Percentiles rank a stretch among this genome's conserved stretches.
phyloP scores from a whole-genome alignment of 73 alveolate genomes.

The Paramecium octaurelia region DNA sequence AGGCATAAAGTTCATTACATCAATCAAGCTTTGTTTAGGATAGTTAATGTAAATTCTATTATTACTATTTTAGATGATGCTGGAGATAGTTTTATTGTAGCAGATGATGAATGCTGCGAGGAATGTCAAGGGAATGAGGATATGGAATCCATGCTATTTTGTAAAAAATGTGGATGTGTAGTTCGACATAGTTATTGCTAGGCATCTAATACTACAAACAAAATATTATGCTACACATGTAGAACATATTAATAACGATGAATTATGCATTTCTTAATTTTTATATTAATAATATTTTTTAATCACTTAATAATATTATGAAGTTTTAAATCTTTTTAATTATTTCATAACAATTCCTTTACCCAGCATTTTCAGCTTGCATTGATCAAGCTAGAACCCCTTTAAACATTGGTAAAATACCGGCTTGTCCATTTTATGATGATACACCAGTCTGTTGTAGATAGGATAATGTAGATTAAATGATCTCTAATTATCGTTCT shows the following conservation, averaged over 20 bases:
- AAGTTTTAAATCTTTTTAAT: not conserved
- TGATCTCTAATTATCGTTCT: conserved; percentile 34
- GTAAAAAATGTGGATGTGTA: not conserved
- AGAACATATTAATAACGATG: not conserved
- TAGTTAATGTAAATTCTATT: not conserved
- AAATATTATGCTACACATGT: not conserved
- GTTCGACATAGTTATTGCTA: not conserved
- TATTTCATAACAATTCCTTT: not conserved
- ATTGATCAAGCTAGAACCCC: not conserved
- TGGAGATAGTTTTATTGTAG: not conserved
- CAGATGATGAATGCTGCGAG: conserved; percentile 6
- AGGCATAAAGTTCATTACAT: not conserved
- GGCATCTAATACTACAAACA: not conserved
- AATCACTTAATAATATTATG: not conserved
- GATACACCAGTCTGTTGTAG: conserved; percentile 37
- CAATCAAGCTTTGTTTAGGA: not conserved
- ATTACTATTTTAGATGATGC: not conserved
- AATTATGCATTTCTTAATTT: not conserved
- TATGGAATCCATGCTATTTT: not conserved
- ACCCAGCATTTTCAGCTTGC: not conserved
- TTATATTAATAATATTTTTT: not conserved
- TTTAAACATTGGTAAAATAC: not conserved
- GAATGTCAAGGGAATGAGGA: not conserved
- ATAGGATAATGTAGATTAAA: not conserved
- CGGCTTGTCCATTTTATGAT: conserved; percentile 23